Conservation (phyloP, 169 alveolate species). For the Eimeria maxima region DNA sequence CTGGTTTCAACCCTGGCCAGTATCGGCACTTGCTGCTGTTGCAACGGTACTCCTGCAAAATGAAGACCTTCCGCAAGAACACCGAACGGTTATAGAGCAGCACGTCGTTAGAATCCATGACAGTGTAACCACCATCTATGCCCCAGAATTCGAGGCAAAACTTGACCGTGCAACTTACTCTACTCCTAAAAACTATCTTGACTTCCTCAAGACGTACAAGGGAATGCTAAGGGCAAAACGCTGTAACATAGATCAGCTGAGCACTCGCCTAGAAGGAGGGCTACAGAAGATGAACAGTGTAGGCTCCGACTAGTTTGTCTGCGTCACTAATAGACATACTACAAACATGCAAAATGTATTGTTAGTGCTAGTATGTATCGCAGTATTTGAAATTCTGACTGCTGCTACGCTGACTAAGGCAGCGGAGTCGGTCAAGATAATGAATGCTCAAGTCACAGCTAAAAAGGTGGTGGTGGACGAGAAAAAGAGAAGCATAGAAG, state of each 20-base stretch:
- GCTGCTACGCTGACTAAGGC: constrained; percentile 90
- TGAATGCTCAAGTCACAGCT: constrained; percentile 91
- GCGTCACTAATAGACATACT: neutral
- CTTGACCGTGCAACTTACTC: constrained; percentile 93
- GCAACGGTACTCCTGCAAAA: constrained; percentile 93
- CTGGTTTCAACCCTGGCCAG: constrained; percentile 98
- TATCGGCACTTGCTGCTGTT: constrained; percentile 96
- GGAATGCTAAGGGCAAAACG: constrained; percentile 89
- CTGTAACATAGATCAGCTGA: constrained; percentile 89
- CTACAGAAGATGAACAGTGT: constrained; percentile 88
- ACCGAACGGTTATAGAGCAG: constrained; percentile 89
- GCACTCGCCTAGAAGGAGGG: constrained; percentile 94
- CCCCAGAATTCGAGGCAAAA: constrained; percentile 92
- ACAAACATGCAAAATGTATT: neutral
- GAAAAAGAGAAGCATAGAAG: constrained; percentile 92
- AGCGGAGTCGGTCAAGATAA: constrained; percentile 88
- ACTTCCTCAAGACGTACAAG: constrained; percentile 92
- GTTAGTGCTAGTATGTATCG: neutral
- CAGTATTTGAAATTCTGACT: neutral
- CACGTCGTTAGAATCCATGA: constrained; percentile 93
- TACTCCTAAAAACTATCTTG: constrained; percentile 96
- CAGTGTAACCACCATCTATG: constrained; percentile 89
- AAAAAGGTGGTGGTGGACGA: constrained; percentile 94
- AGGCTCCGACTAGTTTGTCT: neutral
- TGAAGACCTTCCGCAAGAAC: constrained; percentile 88